Base-by-base conservation (phyloP, 495 filamentous ascomycete species). In the Patellaria atrata region DNA sequence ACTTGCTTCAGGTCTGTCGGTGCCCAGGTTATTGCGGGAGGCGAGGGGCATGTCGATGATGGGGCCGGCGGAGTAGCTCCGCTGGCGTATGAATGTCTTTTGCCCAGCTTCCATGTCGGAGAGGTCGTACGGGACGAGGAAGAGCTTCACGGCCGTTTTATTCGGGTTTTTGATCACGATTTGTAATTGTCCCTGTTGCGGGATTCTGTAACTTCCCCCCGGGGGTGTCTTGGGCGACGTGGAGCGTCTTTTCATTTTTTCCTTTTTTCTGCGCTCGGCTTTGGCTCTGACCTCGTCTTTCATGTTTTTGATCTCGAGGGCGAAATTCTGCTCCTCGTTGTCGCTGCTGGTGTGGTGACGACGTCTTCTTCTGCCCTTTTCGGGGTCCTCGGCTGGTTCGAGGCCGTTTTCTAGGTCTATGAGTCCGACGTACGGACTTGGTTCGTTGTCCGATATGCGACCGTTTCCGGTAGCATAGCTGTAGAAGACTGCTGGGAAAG, bases 161-260 rank as follows among this genome's bases (percentile, higher is more conserved):
- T 93, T 85, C 8, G 82, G 84, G 45, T 93, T 94, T 52, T 92
- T 91, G 57, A 94, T 89, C 30, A 99, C 77, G 43, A 99, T 91
- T 55, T 99, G 89, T 17, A 99, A 62, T 52, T 96, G 89, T 0
- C 89, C 89, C 48, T 85, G 80, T 51, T 94, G 81, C 0, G 89
- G 91, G 29, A 99, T 94, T 33, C 91, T 76, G 52, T 96, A 99
- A 46, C 77, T 79, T 9, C 89, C 87, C 18, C 82, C 81, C 7
- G 81, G 76, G 5, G 82, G 81, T n/a, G 46, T 35, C 33, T 45
- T 45, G 2, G 46, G 46, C 10, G 42, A 50, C 11, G 42, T 37
- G 6, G 46, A 45, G 25, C 46, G 24, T 21, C 46, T 30, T 32
- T 63, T 45, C 70, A 60, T 45, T 64, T 76, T 39, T 58, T 64